Evolutionary conservation across 1,284 basidiomycete genomes (phyloP), one percentile per base, ranked within the genome.

Genomic region (Clitocybe nebularis): DNA sequence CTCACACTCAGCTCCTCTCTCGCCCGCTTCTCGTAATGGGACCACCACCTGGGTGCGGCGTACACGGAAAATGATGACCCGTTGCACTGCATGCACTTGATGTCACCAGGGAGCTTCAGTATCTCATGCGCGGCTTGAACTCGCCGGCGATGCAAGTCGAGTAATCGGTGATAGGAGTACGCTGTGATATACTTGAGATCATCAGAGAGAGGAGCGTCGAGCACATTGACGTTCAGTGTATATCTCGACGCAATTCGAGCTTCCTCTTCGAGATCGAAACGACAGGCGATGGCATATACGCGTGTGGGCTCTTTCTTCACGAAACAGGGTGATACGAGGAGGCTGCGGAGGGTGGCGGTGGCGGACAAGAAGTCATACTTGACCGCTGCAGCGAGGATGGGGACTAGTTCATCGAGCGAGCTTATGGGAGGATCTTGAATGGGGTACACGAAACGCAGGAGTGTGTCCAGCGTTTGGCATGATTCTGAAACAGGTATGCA

Each of bases 71-170:
- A 69, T 4, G 66, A 61, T 2, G 68, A 66, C 6, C 75, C 75
- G 34, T 80, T 82, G 55, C 82, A 86, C 46, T 81, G 75, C 63
- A 78, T 72, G 60, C 84, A 87, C 58, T 78, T 78, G 49, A 83
- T 54, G 29, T 74, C 67, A 6, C 69, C 65, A 1, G 72, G 61
- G 19, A 67, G 53, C 46, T 66, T 61, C 10, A 85, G 54, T 26
- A 79, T 59, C 17, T 64, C 66, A 40, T 67, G 62, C 4, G 77
- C 78, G 3, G 72, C 72, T 5, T 63, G 57, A 1, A 71, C 67
- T 4, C 81, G 79, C 7, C 57, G 62, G 25, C 68, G 71, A 52
- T 84, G 84, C 4, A 86, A 67, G 14, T 73, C 64, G 20, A 84
- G 67, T 24, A 87, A 74, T 10, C 72, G 76, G 54, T 79, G 77